Conservation (phyloP, 1,139 yeast species). For the Groenewaldozyma sp. region DNA sequence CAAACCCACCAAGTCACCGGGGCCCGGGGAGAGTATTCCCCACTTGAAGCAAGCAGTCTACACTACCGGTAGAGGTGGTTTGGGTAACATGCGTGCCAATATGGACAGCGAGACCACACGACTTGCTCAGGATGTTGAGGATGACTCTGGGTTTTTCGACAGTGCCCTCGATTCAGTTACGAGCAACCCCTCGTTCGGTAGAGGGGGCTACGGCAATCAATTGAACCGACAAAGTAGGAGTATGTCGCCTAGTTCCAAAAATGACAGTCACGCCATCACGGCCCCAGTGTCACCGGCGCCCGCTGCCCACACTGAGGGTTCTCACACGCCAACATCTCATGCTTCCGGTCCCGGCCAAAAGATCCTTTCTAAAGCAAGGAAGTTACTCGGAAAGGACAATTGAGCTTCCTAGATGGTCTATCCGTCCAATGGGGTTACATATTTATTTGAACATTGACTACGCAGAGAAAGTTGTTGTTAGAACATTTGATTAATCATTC, state of each 20-base stretch:
- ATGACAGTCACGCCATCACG: conserved; percentile 1
- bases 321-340: no score
- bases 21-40: conserved; percentile 52
- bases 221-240: conserved; percentile 1
- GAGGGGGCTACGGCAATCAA: conserved; percentile 34
- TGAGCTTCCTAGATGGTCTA: no score
- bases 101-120: conserved; percentile 54
- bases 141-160: conserved; percentile 15
- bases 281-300: no score
- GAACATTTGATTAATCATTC: no score
- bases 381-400: neutral
- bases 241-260: neutral
- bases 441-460: no score
- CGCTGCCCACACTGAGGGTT: no score
- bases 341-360: conserved; percentile 1
- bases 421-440: no score
- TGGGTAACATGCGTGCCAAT: conserved; percentile 66
- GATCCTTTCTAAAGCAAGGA: conserved; percentile 10
- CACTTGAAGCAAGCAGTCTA: conserved; percentile 47
- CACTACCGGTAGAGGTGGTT: conserved; percentile 77
- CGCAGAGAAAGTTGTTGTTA: no score
- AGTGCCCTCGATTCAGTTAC: conserved; percentile 18
- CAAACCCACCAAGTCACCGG: conserved; percentile 10
- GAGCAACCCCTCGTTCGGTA: conserved; percentile 27
- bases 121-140: conserved; percentile 63